Conservation (phyloP, 1,284 basidiomycete species). For the Pseudozyma sp. region DNA sequence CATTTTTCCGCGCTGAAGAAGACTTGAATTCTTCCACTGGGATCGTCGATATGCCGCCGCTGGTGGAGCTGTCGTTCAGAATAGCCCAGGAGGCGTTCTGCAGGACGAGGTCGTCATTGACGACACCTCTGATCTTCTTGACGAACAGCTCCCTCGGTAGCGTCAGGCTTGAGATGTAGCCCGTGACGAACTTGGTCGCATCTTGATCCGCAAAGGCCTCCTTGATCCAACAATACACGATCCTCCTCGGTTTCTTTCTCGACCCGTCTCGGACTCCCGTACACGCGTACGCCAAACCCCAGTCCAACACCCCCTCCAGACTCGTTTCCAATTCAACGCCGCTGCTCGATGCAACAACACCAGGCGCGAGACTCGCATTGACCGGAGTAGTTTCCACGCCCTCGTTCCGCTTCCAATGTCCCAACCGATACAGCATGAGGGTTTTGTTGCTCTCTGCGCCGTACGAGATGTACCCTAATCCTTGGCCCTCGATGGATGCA, state of each 20-base stretch:
- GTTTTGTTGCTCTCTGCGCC: conserved; percentile 39
- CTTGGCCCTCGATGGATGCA: conserved; percentile 3
- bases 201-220: conserved; percentile 35
- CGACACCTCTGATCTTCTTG: conserved; percentile 19
- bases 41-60: conserved; percentile 16
- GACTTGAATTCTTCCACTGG: conserved; percentile 14
- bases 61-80: conserved; percentile 5
- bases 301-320: conserved; percentile 27
- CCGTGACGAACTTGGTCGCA: conserved; percentile 24
- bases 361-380: conserved; percentile 16
- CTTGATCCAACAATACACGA: conserved; percentile 40
- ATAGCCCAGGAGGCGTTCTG: conserved; percentile 38
- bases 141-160: conserved; percentile 33
- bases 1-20: background rate
- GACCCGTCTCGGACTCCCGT: conserved; percentile 19
- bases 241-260: conserved; percentile 4
- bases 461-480: conserved; percentile 22
- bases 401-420: conserved; percentile 18
- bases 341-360: conserved; percentile 1
- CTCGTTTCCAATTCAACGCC: conserved; percentile 27
- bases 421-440: conserved; percentile 33
- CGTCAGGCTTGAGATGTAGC: conserved; percentile 25
- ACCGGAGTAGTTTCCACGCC: conserved; percentile 3
- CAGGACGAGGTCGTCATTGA: conserved; percentile 21
- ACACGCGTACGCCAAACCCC: conserved; percentile 41